These are phyloP conservation scores for Magnaporthiopsis incrustans DNA, from an alignment of 2,329 filamentous ascomycete species.

Conservation along the genomic window DNA sequence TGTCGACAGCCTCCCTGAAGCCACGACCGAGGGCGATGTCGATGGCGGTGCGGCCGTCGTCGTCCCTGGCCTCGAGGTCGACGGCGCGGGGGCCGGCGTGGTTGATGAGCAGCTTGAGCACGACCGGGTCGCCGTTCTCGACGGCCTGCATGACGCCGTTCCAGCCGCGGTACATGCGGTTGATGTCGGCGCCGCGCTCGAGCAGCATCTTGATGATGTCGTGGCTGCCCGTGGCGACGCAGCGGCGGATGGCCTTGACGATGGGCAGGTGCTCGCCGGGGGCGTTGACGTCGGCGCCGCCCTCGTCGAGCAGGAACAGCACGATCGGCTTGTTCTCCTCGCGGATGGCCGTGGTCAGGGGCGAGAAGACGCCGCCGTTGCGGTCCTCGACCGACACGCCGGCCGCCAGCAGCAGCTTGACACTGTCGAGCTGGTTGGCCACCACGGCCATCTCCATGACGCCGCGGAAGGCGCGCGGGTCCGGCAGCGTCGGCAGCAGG, in stretches of 20 bases:
- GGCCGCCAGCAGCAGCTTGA: slow-evolving; percentile 56
- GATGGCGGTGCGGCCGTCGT: slow-evolving; percentile 30
- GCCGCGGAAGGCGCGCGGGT: slow-evolving; percentile 36
- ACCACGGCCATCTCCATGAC: slow-evolving; percentile 22
- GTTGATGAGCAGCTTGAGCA: slow-evolving; percentile 44
- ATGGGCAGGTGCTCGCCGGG: slow-evolving; percentile 65
- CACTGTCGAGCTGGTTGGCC: slow-evolving; percentile 57
- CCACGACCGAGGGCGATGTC: slow-evolving; percentile 51
- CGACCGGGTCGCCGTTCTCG: slow-evolving; percentile 50
- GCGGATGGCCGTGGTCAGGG: slow-evolving; percentile 18
- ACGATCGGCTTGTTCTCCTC: slow-evolving; percentile 40
- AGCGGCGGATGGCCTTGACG: slow-evolving; percentile 59
- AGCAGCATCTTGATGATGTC: slow-evolving; percentile 57
- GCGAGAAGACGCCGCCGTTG: slow-evolving; percentile 63
- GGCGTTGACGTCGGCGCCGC: slow-evolving; percentile 15
- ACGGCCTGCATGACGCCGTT: slow-evolving; percentile 58
- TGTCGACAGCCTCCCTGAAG: slow-evolving; percentile 47
- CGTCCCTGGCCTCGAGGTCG: slow-evolving; percentile 18
- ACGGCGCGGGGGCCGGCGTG: slow-evolving; percentile 13
- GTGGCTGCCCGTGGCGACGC: slow-evolving; percentile 41
- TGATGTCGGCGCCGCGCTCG: slow-evolving; percentile 56
- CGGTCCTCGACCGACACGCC: slow-evolving; percentile 64
- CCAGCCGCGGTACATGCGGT: slow-evolving; percentile 59
- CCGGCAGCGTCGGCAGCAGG: slow-evolving; percentile 35
- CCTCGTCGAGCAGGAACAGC: slow-evolving; percentile 33